These are phyloP conservation scores for Nemania abortiva DNA, from an alignment of 2,329 filamentous ascomycete species.

Conservation along the genomic window DNA sequence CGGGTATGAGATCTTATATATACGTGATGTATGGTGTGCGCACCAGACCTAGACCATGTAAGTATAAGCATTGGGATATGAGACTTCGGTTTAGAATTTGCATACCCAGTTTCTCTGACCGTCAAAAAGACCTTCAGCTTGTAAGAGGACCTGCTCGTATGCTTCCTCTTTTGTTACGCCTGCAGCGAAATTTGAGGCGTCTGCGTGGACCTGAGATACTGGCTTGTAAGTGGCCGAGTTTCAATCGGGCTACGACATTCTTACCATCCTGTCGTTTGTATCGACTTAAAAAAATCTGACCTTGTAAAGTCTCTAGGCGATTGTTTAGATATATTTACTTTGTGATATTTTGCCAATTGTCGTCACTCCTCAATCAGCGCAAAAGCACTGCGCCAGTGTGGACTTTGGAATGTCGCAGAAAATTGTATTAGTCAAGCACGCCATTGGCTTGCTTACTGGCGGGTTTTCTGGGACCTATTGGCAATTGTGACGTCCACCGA, in stretches of 20 bases:
- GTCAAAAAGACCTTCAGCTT: constrained; percentile 76
- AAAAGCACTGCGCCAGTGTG: background rate
- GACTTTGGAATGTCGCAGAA: constrained; percentile 22
- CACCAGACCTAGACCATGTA: constrained; percentile 56
- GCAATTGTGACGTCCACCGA: background rate
- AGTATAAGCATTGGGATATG: constrained; percentile 28
- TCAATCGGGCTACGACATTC: background rate
- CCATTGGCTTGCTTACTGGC: constrained; percentile 26
- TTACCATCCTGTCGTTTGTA: constrained; percentile 28
- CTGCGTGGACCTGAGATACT: constrained; percentile 75
- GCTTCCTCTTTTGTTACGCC: constrained; percentile 77
- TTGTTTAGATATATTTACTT: background rate
- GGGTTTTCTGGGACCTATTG: background rate
- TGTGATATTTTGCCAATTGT: background rate
- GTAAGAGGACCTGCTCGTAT: constrained; percentile 78
- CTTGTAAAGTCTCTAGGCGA: background rate
- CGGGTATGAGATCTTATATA: background rate
- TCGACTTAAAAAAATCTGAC: background rate
- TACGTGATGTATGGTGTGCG: constrained; percentile 29
- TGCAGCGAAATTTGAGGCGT: constrained; percentile 78
- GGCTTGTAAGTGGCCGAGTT: constrained; percentile 10
- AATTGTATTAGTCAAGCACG: constrained; percentile 22
- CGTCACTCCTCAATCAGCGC: background rate
- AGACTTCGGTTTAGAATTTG: background rate
- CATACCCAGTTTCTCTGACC: constrained; percentile 84